These are phyloP conservation scores for Plicaturopsis crispa DNA, from an alignment of 768 basidiomycete genomes.

Conservation along the genomic window DNA sequence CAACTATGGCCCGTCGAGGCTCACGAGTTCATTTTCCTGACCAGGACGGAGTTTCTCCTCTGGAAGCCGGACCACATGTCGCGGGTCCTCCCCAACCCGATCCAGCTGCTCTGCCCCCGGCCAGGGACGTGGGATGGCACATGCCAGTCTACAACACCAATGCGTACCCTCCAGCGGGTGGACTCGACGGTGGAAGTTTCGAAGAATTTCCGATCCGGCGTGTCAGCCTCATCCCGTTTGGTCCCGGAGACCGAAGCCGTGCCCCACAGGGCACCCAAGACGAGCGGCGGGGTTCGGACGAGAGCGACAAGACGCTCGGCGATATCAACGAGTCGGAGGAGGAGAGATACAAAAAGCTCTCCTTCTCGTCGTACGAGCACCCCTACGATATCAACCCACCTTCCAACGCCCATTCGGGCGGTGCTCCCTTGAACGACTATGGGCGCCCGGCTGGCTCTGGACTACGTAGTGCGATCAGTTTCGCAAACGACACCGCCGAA, in stretches of 20 bases:
- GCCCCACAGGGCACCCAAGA: constrained; percentile 7
- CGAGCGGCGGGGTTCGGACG: constrained; percentile 23
- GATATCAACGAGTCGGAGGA: constrained; percentile 15
- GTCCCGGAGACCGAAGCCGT: constrained; percentile 5
- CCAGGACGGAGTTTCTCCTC: constrained; percentile 2
- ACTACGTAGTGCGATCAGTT: constrained; percentile 31
- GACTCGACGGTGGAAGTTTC: constrained; percentile 8
- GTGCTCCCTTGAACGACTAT: constrained; percentile 10
- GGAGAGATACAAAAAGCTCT: constrained; percentile 31
- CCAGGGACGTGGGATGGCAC: constrained; percentile 24
- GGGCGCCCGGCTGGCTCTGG: constrained; percentile 7
- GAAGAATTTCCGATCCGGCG: constrained; percentile 20
- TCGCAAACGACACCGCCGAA: constrained; percentile 23
- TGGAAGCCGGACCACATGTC: constrained; percentile 1
- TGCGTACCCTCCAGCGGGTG: constrained; percentile 3
- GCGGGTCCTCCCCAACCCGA: constrained; percentile 7
- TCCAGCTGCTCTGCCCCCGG: constrained; percentile 13
- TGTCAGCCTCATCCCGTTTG: constrained; percentile 11
- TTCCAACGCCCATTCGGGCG: constrained; percentile 28
- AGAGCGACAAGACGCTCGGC: constrained; percentile 30
- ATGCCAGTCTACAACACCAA: constrained; percentile 18
- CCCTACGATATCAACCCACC: constrained; percentile 58
- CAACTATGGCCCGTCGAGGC: too few relatives aligned
- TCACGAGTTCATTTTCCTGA: not conserved
- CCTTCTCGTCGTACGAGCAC: constrained; percentile 50